Base-by-base conservation (phyloP, 371 early-diverging fungal genomes). In the Mucor racemosus region DNA sequence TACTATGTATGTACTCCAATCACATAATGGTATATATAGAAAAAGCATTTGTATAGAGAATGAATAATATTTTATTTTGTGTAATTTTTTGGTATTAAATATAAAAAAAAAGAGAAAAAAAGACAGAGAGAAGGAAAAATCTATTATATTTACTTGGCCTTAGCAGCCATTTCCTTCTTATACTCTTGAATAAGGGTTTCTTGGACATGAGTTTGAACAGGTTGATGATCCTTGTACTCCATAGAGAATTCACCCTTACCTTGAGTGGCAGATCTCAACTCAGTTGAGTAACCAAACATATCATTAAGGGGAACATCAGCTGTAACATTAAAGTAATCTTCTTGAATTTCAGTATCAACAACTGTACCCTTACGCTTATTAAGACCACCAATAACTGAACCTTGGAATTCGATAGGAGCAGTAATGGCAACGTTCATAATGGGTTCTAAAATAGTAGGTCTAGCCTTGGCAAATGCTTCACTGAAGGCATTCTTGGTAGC, bases 201-300 rank as follows among this genome's bases (percentile, higher is more conserved):
- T 77, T 98, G 98, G 11, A 94, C 90, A 64, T 88, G 81, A 14
- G 91, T 81, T 58, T 84, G 73, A 36, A 97, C 98, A 38, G 95
- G 89, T 59, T 84, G 82, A 79, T 99, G 97, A 50, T 87, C 81
- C 83, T 92, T 90, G 86, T 97, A 97, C 84, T 96, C 97, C 99
- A 99, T 99, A 59, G 93, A 82, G 84, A 97, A 99, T 84, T 98
- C 98, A 58, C 99, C 99, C 88, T 98, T 99, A 69, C 99, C 99
- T 70, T 96, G 94, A 31, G 97, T 97, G 58, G 92, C 88, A 34
- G 94, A 92, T 64, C 99, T 88, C 69, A 99, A 85, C 77, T 98
- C 98, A 15, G 96, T 94, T 38, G 96, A 94, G 77, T 96, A 97
- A 38, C 98, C 98, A 87, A 98, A 98, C 98, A 99, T 98, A 62